Evolutionary conservation across 2,329 filamentous ascomycete species (phyloP), one percentile per base, ranked within the genome.

Genomic region (Ascomycota sp.): DNA sequence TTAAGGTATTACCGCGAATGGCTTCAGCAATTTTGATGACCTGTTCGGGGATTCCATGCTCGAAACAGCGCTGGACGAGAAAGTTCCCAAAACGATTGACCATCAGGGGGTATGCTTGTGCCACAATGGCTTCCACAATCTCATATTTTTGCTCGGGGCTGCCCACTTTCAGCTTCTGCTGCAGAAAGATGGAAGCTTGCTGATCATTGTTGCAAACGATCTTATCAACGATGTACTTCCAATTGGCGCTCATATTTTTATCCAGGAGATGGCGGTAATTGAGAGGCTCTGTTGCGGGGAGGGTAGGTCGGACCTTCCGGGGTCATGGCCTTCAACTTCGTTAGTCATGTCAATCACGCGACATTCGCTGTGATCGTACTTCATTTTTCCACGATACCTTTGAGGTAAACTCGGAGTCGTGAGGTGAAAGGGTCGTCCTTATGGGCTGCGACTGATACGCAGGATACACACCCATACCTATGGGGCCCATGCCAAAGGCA

Each of bases 141-240:
- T 93, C 85, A 44, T 81, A 92, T 54, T 95, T 98, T 51, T 95
- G 89, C 45, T 95, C 85, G 0, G 75, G 65, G 4, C 85, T 94
- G 35, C 85, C 85, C 36, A 94, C 79, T 58, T 98, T 98, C 42
- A 98, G 77, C 59, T 98, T 98, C 57, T 98, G 89, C 52, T 98
- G 89, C 27, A 98, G 63, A 55, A 98, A 98, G 44, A 98, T 95
- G 2, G 89, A 98, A 8, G 91, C 89, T 54, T 98, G 89, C 53
- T 98, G 89, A 47, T 98, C 89, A 51, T 98, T 95, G 59, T 85
- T 94, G 68, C 82, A 91, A 40, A 98, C 85, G 48, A 98, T 98
- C 63, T 95, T 95, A 59, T 98, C 86, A 32, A 98, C 89, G 42
- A 98, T 94, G 50, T 93, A 94, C 57, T 89, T 92, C 89, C 86